Percentiles rank a stretch among this genome's conserved stretches.
These are phyloP conservation scores for Letharia columbiana DNA, from an alignment of 495 filamentous ascomycete species.

Conservation along the genomic window DNA sequence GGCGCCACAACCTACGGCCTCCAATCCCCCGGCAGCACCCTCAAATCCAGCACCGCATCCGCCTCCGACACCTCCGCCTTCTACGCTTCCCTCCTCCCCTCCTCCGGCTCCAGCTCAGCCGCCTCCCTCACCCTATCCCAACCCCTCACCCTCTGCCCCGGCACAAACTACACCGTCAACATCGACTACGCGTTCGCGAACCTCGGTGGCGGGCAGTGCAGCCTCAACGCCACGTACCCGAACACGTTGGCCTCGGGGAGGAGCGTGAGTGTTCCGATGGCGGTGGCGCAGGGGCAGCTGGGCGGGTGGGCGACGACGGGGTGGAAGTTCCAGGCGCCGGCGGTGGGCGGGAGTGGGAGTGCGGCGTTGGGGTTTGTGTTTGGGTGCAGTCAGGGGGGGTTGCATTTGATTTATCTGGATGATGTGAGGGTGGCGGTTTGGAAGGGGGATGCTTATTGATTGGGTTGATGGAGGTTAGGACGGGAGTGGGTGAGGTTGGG, in stretches of 20 bases:
- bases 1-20: constrained; percentile 3
- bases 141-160: not conserved
- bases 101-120: not conserved
- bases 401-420: constrained; percentile 3
- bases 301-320: not conserved
- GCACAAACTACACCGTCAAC: constrained; percentile 4
- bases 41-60: not conserved
- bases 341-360: not conserved
- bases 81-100: constrained; percentile 1
- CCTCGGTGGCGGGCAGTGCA: not conserved
- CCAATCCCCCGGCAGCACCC: constrained; percentile 2
- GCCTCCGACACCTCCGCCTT: not conserved
- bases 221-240: not conserved
- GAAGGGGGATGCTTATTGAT: not conserved
- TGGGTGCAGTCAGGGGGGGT: not conserved
- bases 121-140: constrained; percentile 1
- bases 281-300: not conserved
- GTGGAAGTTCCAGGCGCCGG: constrained; percentile 3
- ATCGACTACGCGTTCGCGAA: constrained; percentile 1
- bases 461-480: not conserved
- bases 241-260: not conserved
- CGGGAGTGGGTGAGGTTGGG: not conserved
- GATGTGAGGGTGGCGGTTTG: not conserved
- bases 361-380: not conserved
- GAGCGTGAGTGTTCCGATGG: not conserved